phyloP scores from a whole-genome alignment of 106 monocot species.

The Dioscorea dumetorum region DNA sequence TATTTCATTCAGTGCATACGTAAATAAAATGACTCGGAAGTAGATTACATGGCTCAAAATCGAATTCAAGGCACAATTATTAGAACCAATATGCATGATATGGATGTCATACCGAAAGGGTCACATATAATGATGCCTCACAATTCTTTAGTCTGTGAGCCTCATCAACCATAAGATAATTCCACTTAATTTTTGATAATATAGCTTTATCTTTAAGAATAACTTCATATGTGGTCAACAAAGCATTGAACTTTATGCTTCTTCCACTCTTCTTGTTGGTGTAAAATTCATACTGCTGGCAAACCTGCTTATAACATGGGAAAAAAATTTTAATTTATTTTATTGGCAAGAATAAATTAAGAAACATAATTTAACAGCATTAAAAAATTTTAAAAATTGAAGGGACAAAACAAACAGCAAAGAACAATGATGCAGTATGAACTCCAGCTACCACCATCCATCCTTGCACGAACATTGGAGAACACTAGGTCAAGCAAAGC shows the following conservation, averaged over 20 bases:
- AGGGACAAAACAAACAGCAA: not conserved
- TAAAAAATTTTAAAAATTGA: not conserved
- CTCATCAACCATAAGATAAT: constrained; percentile 99
- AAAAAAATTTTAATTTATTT: not conserved
- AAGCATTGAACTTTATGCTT: constrained; percentile 68
- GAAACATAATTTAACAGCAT: no score
- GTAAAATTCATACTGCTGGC: constrained; percentile 89
- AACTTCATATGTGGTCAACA: constrained; percentile 99
- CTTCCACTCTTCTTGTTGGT: constrained; percentile 64
- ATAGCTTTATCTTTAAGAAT: constrained; percentile 85
- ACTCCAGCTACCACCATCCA: no score
- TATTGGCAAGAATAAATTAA: not conserved
- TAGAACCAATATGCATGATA: not conserved
- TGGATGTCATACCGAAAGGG: constrained; percentile 55
- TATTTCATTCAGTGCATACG: not conserved
- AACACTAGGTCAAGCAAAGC: no score
- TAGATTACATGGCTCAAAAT: no score
- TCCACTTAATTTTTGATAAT: constrained; percentile 92
- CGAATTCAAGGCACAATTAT: no score
- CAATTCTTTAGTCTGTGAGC: constrained; percentile 94
- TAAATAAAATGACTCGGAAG: no score
- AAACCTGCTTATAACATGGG: constrained; percentile 46
- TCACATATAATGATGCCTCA: constrained; percentile 86
- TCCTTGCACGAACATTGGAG: no score
- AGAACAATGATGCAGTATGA: not conserved